Evolutionary conservation across 2,329 filamentous ascomycete genomes (phyloP), one percentile per base, ranked within the genome.

Genomic region (Aspergillus fijiensis): DNA sequence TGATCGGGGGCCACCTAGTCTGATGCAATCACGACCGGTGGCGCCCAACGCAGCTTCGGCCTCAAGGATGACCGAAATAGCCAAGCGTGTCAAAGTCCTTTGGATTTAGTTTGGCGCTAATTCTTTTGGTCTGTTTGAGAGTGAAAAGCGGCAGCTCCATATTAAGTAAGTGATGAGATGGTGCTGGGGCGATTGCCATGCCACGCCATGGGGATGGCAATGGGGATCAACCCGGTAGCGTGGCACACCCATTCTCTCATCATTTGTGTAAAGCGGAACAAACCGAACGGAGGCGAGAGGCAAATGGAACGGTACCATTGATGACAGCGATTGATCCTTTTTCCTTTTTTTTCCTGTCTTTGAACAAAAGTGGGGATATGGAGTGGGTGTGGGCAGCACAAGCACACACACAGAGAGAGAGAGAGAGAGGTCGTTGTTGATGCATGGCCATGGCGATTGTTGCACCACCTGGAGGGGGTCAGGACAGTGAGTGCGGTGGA

Each of bases 1-100:
- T 31, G 42, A 49, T 55, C 53, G 53, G 53, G 39, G 27, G 48
- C 53, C 53, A 55, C 53, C 19, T 45, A 35, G 53, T 49, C 25
- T 49, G 53, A 49, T 55, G 53, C 53, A 55, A 31, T 49, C 42
- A 55, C 21, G 53, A 45, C 53, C 53, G 53, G 53, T 49, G 53
- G 53, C 53, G 53, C 42, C 53, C 53, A 55, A 19, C 45, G 42
- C 42, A 54, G 51, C 51, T 39, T 42, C 42, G 53, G 42, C 42
- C 53, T 55, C 51, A 21, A 39, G 39, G 42, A 4, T 31, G 45
- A 55, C 53, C 21, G 33, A 55, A 55, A 55, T 55, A 55, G 53
- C 42, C 6, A 55, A 19, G 51, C 51, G 53, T 55, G 27, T 55
- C 42, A 49, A 45, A 45, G 16, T 35, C 42, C 25, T 48, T 25